Percentiles rank a stretch among this genome's conserved stretches.
Evolutionary conservation across 768 basidiomycete species (phyloP).

Genomic region (Mrakia frigida): DNA sequence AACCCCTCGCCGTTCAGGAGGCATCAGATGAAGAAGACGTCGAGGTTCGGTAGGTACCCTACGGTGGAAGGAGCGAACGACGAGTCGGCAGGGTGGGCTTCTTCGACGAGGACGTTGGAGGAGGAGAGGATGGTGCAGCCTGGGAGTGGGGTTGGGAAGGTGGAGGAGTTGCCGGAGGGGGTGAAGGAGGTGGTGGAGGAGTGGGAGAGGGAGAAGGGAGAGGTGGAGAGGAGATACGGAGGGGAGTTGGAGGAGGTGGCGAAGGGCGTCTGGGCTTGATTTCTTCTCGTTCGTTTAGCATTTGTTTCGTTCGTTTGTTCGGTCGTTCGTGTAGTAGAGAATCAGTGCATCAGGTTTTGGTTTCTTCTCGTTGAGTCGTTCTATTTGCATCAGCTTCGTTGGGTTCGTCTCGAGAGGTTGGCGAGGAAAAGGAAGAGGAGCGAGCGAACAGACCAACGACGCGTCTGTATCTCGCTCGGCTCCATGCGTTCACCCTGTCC

Average conservation of each 20-base stretch:
- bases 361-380: not conserved
- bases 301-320: no score
- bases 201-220: not conserved
- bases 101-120: not conserved
- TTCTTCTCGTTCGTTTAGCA: no score
- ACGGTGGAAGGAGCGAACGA: not conserved
- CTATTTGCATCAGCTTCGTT: no score
- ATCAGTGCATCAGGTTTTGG: not conserved
- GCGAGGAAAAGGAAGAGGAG: not conserved
- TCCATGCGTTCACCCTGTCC: no score
- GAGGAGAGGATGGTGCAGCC: not conserved
- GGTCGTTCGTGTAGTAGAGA: not conserved
- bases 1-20: slow-evolving; percentile 1
- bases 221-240: not conserved
- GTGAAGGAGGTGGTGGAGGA: not conserved
- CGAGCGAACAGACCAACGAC: no score
- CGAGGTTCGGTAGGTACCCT: not conserved
- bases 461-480: no score
- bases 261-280: not conserved
- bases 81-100: not conserved
- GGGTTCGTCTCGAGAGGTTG: not conserved
- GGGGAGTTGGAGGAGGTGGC: not conserved
- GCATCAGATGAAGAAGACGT: slow-evolving; percentile 2
- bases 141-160: not conserved
- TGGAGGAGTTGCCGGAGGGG: slow-evolving; percentile 1